Conservation (phyloP, 768 basidiomycete genomes). For the Botryobasidium botryosum region DNA sequence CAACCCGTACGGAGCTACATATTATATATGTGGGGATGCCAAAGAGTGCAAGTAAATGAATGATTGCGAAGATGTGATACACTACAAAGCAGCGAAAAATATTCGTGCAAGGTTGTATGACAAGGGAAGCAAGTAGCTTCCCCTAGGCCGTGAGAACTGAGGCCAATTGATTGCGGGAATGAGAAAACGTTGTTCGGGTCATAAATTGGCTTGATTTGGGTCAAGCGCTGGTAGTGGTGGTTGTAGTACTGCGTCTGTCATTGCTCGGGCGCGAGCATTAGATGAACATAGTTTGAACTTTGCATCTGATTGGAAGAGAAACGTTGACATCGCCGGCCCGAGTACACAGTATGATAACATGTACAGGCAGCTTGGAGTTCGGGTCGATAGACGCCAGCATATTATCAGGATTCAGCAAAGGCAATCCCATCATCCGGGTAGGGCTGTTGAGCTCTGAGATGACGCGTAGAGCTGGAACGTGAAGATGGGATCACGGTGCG, state of each 20-base stretch:
- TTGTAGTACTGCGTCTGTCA: constrained; percentile 24
- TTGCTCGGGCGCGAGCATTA: constrained; percentile 18
- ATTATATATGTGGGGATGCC: too few species aligned
- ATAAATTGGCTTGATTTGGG: constrained; percentile 3
- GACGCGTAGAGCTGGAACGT: constrained; percentile 36
- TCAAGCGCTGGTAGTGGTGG: constrained; percentile 6
- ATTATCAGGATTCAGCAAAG: constrained; percentile 31
- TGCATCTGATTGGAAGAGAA: constrained; percentile 19
- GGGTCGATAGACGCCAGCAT: constrained; percentile 12
- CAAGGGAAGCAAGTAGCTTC: too few species aligned
- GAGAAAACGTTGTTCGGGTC: constrained; percentile 8
- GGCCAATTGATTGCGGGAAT: constrained; percentile 7
- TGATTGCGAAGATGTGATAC: too few species aligned
- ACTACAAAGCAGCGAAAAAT: too few species aligned
- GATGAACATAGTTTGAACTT: constrained; percentile 34
- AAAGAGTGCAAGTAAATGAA: too few species aligned
- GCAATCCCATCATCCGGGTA: constrained; percentile 29
- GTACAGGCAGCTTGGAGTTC: constrained; percentile 12
- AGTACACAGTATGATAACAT: neutral
- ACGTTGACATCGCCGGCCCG: constrained; percentile 7
- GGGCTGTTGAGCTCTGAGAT: constrained; percentile 22
- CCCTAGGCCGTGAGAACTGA: too few species aligned
- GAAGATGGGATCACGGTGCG: constrained; percentile 28
- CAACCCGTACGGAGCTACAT: too few species aligned
- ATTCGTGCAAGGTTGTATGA: too few species aligned